These are phyloP conservation scores for Sphaerulina populicola DNA, from an alignment of 2,329 filamentous ascomycete species.

Conservation along the genomic window DNA sequence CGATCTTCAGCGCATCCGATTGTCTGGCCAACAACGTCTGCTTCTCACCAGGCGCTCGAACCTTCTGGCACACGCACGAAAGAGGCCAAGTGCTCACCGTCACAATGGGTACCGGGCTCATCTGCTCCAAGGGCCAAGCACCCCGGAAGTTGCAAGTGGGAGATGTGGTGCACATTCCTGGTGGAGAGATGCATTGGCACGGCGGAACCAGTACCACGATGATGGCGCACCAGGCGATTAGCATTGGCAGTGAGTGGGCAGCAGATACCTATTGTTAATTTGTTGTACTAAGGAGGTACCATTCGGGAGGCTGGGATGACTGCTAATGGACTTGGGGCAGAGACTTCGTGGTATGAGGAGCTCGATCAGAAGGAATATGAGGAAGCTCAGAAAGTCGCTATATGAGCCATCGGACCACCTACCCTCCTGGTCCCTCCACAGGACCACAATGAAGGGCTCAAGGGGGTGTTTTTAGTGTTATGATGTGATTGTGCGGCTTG, in stretches of 20 bases:
- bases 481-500: too few relatives aligned
- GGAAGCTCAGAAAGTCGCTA: slow-evolving; percentile 21
- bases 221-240: slow-evolving; percentile 38
- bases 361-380: slow-evolving; percentile 36
- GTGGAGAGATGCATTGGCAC: slow-evolving; percentile 42
- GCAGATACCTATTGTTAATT: too few relatives aligned
- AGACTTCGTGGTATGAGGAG: slow-evolving; percentile 34
- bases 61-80: slow-evolving; percentile 42
- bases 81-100: slow-evolving; percentile 40
- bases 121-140: slow-evolving; percentile 37
- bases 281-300: too few relatives aligned
- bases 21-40: slow-evolving; percentile 35
- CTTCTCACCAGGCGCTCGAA: slow-evolving; percentile 40
- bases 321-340: slow-evolving; percentile 9
- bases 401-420: neutral
- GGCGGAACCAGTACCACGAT: slow-evolving; percentile 36
- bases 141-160: slow-evolving; percentile 35
- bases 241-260: slow-evolving; percentile 29
- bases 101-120: slow-evolving; percentile 36
- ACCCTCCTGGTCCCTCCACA: too few relatives aligned
- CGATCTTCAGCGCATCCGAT: slow-evolving; percentile 30
- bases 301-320: neutral
- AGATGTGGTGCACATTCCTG: slow-evolving; percentile 37
- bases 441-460: too few relatives aligned
- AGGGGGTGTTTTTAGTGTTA: too few relatives aligned